phyloP scores from a whole-genome alignment of 495 filamentous ascomycete genomes.

The Penicillium argentinense region DNA sequence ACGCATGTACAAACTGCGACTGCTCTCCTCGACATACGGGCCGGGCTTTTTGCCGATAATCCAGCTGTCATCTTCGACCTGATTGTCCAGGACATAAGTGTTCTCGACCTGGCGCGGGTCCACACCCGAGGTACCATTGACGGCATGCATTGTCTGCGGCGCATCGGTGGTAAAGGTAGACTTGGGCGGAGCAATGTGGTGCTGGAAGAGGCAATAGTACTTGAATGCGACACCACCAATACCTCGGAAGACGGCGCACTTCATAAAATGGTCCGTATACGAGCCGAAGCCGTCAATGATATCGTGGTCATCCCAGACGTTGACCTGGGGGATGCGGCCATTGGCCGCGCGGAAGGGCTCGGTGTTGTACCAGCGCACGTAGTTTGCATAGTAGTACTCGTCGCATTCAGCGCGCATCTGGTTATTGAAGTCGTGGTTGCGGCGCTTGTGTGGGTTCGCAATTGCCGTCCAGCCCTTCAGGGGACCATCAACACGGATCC shows the following conservation, averaged over 20 bases:
- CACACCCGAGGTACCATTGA: constrained; percentile 49
- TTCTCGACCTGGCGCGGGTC: constrained; percentile 69
- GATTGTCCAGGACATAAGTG: constrained; percentile 62
- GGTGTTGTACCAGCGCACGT: constrained; percentile 80
- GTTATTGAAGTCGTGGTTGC: constrained; percentile 73
- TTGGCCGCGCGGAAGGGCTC: constrained; percentile 85
- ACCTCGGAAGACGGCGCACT: constrained; percentile 83
- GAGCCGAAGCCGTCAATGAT: constrained; percentile 93
- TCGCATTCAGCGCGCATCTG: constrained; percentile 74
- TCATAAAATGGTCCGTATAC: constrained; percentile 93
- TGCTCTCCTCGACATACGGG: constrained; percentile 76
- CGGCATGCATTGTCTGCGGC: constrained; percentile 50
- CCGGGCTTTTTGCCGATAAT: constrained; percentile 77
- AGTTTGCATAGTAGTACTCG: constrained; percentile 87
- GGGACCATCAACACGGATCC: constrained; percentile 79
- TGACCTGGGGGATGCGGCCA: constrained; percentile 84
- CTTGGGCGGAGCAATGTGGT: constrained; percentile 78
- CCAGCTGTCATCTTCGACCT: constrained; percentile 67
- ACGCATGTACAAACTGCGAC: constrained; percentile 75
- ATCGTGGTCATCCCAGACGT: constrained; percentile 94
- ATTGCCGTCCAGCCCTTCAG: constrained; percentile 80
- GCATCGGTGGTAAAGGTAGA: constrained; percentile 79
- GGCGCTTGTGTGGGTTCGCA: constrained; percentile 76
- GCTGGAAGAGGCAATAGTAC: constrained; percentile 94
- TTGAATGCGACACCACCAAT: constrained; percentile 85